phyloP scores from a whole-genome alignment of 169 alveolate genomes.

The Eimeria necatrix region DNA sequence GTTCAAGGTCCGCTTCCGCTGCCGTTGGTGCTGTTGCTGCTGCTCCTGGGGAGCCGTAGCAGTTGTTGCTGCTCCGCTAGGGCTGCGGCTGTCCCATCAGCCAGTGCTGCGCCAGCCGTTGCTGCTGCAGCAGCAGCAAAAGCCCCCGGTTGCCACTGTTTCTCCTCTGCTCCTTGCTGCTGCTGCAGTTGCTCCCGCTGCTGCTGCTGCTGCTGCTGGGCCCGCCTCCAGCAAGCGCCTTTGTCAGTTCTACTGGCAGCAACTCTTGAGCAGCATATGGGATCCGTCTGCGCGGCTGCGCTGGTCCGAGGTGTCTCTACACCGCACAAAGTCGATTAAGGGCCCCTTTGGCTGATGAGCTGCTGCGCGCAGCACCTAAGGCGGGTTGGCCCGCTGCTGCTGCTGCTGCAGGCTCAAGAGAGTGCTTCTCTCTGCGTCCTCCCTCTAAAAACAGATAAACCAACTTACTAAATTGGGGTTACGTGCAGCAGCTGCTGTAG shows the following conservation, averaged over 20 bases:
- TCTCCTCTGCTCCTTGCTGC: not conserved
- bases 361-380: not conserved
- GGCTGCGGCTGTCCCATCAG: conserved; percentile 51
- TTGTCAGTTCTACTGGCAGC: not conserved
- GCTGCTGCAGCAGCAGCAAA: conserved; percentile 7
- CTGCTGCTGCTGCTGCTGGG: conserved; percentile 2
- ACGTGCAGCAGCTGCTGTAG: conserved; percentile 14
- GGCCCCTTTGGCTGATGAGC: not conserved
- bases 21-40: not conserved
- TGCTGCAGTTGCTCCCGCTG: not conserved
- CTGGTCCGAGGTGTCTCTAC: not conserved
- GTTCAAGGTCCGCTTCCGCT: conserved; percentile 11
- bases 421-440: conserved; percentile 11
- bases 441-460: conserved; percentile 18
- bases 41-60: conserved; percentile 34
- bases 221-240: not conserved
- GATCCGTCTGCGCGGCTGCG: not conserved
- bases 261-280: not conserved
- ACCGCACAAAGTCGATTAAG: not conserved
- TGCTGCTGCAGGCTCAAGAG: conserved; percentile 10
- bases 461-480: not conserved
- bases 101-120: not conserved
- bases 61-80: not conserved
- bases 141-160: not conserved
- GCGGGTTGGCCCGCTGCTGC: conserved; percentile 21